These are phyloP conservation scores for Musa schizocarpa DNA, from an alignment of 176 grass and related monocot species.

Conservation along the genomic window DNA sequence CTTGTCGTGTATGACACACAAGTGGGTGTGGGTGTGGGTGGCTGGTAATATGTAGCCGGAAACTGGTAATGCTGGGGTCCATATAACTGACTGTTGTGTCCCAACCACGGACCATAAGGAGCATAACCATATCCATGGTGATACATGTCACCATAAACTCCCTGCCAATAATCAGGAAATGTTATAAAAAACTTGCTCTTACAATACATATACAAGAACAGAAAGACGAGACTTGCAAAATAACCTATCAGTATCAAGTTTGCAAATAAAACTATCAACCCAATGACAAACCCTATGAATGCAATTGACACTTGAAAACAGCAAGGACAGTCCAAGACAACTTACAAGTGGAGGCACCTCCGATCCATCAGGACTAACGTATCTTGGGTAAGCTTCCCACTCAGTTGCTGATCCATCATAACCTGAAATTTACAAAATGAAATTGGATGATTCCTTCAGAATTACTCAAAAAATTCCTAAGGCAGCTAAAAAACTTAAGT, in stretches of 20 bases:
- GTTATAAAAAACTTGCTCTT: neutral
- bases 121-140: slow-evolving; percentile 38
- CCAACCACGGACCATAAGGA: slow-evolving; percentile 32
- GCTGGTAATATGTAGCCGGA: slow-evolving; percentile 34
- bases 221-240: too few relatives aligned
- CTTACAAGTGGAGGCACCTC: neutral
- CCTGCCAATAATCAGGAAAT: slow-evolving; percentile 26
- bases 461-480: too few relatives aligned
- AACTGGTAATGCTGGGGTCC: slow-evolving; percentile 50
- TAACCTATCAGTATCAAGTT: too few relatives aligned
- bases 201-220: neutral
- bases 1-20: slow-evolving; percentile 21
- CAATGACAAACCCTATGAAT: neutral
- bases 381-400: neutral
- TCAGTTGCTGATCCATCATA: neutral
- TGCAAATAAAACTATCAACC: neutral
- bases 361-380: neutral
- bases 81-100: slow-evolving; percentile 45
- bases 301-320: neutral
- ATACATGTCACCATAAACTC: slow-evolving; percentile 56
- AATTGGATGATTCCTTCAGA: too few relatives aligned
- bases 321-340: neutral
- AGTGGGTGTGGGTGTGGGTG: slow-evolving; percentile 20
- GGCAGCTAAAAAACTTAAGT: too few relatives aligned
- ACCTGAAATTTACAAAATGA: neutral